These are phyloP conservation scores for Podaxis rugospora DNA, from an alignment of 768 basidiomycete species.

Conservation along the genomic window DNA sequence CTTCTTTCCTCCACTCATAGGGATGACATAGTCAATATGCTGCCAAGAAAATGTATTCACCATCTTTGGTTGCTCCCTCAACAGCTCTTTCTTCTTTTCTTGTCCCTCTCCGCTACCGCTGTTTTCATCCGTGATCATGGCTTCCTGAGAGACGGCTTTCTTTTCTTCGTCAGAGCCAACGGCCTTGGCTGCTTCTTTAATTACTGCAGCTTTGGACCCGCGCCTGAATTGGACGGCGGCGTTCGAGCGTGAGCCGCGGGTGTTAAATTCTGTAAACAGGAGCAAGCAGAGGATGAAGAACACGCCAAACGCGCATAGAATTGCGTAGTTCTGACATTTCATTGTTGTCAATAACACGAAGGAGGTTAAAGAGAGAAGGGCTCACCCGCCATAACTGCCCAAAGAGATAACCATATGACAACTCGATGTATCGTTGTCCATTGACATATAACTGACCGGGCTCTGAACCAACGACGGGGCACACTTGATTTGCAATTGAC, in stretches of 20 bases:
- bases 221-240: conserved; percentile 64
- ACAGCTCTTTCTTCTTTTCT: conserved; percentile 24
- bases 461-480: conserved; percentile 62
- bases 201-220: conserved; percentile 31
- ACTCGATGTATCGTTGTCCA: conserved; percentile 48
- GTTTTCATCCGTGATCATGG: background rate
- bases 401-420: conserved; percentile 45
- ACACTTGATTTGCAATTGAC: conserved; percentile 64
- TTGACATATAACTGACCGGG: conserved; percentile 57
- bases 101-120: conserved; percentile 11
- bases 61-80: conserved; percentile 39
- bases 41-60: conserved; percentile 79
- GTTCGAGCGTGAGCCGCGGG: conserved; percentile 29
- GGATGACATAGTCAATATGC: conserved; percentile 62
- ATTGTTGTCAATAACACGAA: background rate
- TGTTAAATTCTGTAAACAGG: conserved; percentile 52
- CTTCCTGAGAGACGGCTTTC: background rate
- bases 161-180: conserved; percentile 32
- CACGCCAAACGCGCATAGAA: conserved; percentile 60
- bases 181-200: conserved; percentile 27
- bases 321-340: conserved; percentile 57
- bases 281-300: conserved; percentile 56
- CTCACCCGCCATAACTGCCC: conserved; percentile 41
- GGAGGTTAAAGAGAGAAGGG: background rate
- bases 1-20: conserved; percentile 36